Evolutionary conservation across 2,329 filamentous ascomycete species (phyloP).

Genomic region (Fusarium kyushuense): DNA sequence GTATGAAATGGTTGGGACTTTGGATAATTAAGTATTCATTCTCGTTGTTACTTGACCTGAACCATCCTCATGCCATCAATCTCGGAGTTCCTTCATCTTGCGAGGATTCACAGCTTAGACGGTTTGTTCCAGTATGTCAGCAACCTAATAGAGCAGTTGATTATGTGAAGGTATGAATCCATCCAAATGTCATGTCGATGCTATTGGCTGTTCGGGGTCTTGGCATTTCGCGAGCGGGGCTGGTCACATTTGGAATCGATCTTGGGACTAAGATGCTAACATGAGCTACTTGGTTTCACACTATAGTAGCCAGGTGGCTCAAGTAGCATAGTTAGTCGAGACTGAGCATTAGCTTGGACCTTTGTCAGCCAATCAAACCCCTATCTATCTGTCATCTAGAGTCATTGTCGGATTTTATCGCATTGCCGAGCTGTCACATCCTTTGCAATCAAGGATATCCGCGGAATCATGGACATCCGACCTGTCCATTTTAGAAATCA

Average conservation of each 20-base stretch:
- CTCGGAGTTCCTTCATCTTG: background rate
- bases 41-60: accelerated
- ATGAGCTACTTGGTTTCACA: accelerated
- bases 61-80: background rate
- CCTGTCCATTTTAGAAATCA: conserved; percentile 6
- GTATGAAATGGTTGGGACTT: accelerated
- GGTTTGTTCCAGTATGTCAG: conserved; percentile 1
- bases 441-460: background rate
- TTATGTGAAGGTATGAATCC: background rate
- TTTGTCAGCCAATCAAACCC: background rate
- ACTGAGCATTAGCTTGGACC: background rate
- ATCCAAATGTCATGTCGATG: background rate
- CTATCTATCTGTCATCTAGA: too few species aligned
- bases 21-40: background rate
- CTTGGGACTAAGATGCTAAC: accelerated
- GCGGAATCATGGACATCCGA: conserved; percentile 11
- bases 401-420: background rate
- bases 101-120: background rate
- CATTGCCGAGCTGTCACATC: background rate
- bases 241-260: accelerated
- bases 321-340: background rate
- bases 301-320: accelerated
- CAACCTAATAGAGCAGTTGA: background rate
- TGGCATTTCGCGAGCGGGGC: conserved; percentile 18
- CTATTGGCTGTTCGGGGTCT: conserved; percentile 22